Evolutionary conservation across 2,329 filamentous ascomycete species (phyloP).

Genomic region (Ophiostoma montium): DNA sequence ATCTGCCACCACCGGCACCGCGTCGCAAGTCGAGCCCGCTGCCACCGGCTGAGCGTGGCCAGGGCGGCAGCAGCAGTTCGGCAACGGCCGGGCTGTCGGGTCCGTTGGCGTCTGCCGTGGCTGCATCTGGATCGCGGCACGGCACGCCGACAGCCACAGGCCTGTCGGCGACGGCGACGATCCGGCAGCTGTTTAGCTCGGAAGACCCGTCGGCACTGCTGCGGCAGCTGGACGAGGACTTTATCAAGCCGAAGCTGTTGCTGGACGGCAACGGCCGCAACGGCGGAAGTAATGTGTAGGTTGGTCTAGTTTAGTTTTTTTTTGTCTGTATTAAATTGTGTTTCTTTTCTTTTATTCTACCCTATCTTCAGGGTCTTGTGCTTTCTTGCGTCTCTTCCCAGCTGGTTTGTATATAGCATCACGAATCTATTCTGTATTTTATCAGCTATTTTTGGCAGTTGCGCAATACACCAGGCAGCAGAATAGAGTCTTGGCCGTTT

Average conservation of each 20-base stretch:
- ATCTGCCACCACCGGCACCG: slow-evolving; percentile 47
- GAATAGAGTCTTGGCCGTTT: not conserved
- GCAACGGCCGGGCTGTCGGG: slow-evolving; percentile 8
- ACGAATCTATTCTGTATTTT: not conserved
- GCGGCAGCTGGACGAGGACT: slow-evolving; percentile 73
- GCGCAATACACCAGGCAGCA: not conserved
- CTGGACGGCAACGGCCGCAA: slow-evolving; percentile 15
- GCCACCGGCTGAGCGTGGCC: slow-evolving; percentile 16
- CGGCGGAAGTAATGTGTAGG: slow-evolving; percentile 10
- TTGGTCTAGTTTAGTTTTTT: not conserved
- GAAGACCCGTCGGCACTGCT: slow-evolving; percentile 88
- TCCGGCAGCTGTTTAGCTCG: slow-evolving; percentile 67
- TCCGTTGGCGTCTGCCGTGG: slow-evolving; percentile 1
- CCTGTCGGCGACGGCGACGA: slow-evolving; percentile 60
- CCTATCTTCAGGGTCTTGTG: not conserved
- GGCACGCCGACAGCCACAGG: slow-evolving; percentile 16
- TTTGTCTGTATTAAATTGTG: not conserved
- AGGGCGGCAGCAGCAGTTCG: slow-evolving; percentile 18
- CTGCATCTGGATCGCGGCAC: not conserved
- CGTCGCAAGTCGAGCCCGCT: slow-evolving; percentile 26
- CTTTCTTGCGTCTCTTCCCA: not conserved
- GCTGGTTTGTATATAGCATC: not conserved
- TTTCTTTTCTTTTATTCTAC: not conserved
- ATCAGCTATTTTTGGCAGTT: not conserved
- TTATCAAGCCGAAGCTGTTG: slow-evolving; percentile 17